phyloP scores from a whole-genome alignment of 345 rosid species.

The Moricandia arvensis region DNA sequence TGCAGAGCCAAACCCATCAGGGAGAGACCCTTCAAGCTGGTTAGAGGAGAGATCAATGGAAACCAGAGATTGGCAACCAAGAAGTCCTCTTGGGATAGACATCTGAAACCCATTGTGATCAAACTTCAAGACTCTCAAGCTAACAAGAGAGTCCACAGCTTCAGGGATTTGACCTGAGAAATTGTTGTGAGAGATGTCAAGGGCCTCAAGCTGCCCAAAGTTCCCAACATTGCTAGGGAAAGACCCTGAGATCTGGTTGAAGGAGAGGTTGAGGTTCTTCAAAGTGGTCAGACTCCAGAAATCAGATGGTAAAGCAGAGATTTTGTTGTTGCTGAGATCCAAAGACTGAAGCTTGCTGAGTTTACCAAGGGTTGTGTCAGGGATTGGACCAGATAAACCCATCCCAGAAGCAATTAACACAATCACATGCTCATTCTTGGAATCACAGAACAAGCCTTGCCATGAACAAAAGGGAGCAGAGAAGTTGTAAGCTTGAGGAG shows the following conservation, averaged over 20 bases:
- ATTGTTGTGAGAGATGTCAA: slow-evolving; percentile 73
- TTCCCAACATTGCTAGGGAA: slow-evolving; percentile 76
- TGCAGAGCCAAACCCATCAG: slow-evolving; percentile 71
- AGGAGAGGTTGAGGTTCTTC: slow-evolving; percentile 64
- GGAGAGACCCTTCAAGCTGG: slow-evolving; percentile 66
- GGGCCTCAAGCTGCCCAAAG: slow-evolving; percentile 64
- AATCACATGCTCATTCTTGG: slow-evolving; percentile 47
- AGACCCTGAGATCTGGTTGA: slow-evolving; percentile 68
- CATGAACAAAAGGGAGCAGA: slow-evolving; percentile 69
- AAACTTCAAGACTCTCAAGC: slow-evolving; percentile 64
- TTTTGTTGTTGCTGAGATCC: slow-evolving; percentile 83
- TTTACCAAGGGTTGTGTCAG: slow-evolving; percentile 85
- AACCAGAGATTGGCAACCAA: slow-evolving; percentile 53
- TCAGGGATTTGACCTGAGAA: slow-evolving; percentile 79
- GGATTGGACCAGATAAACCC: slow-evolving; percentile 72
- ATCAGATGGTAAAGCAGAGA: slow-evolving; percentile 80
- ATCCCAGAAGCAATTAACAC: slow-evolving; percentile 52
- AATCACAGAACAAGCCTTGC: slow-evolving; percentile 73
- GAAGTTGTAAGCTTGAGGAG: slow-evolving; percentile 44
- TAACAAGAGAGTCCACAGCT: slow-evolving; percentile 43
- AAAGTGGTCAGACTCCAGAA: slow-evolving; percentile 82
- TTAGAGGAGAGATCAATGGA: slow-evolving; percentile 70
- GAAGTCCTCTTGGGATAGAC: slow-evolving; percentile 59
- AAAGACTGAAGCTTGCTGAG: slow-evolving; percentile 68
- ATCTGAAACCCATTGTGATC: slow-evolving; percentile 56